Evolutionary conservation across 495 filamentous ascomycete species (phyloP), one percentile per base, ranked within the genome.

Genomic region (Hyaloscypha variabilis): DNA sequence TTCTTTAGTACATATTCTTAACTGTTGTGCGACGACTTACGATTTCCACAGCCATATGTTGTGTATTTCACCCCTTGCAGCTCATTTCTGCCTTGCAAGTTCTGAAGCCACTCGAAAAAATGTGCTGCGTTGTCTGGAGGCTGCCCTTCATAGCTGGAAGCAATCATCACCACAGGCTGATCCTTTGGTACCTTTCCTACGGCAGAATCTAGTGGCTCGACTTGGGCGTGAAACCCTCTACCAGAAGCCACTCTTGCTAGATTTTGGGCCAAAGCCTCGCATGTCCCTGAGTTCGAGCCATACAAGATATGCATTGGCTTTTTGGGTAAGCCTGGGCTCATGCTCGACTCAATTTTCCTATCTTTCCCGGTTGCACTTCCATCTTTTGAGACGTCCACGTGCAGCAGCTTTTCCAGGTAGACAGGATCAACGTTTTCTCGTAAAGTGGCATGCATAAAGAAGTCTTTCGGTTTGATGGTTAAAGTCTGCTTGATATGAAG

Each of bases 201-300:
- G 0, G 87, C 88, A 1, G 84, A 80, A 67, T 94, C 87, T 64
- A 93, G 71, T 2, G 80, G 75, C 24, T 83, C 81, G 11, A 89
- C 75, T 58, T 81, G 73, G 6, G 87, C 87, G 3, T 71, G 68
- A 67, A 83, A 91, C 0, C 89, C 90, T 67, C 87, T 83, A 4
- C 71, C 69, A 21, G 73, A 65, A 3, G 89, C 88, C 71, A 85
- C 82, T 60, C 79, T 79, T 6, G 87, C 87, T 17, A 92, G 71
- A 55, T 81, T 78, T 66, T 87, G 82, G 1, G 90, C 89, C 36
- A 94, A 78, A 2, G 85, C 77, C 69, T 92, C 88, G 70, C 90
- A 94, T 14, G 91, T 94, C 3, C 91, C 90, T 4, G 85, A 87
- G 67, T 93, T 92, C 17, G 86, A 88, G 19, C 90, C 90, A 66